A percentile compares a stretch with the other conserved stretches of the same genome.
These are phyloP conservation scores for Microbotryum intermedium DNA, from an alignment of 1,284 basidiomycete genomes.

Conservation along the genomic window DNA sequence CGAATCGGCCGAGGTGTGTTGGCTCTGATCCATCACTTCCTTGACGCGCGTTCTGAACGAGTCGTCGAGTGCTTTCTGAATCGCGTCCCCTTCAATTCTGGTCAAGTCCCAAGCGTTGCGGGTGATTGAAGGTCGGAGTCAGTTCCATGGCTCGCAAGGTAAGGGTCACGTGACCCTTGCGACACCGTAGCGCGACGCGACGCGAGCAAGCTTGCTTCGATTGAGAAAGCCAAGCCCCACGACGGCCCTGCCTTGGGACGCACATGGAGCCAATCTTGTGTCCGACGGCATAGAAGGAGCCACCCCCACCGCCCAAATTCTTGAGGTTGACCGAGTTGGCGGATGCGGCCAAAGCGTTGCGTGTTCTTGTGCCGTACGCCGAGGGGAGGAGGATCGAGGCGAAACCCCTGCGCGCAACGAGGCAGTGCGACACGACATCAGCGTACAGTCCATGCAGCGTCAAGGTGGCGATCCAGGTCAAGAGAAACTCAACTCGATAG, in stretches of 20 bases:
- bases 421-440: background rate
- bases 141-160: no score
- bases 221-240: background rate
- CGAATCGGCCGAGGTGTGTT: conserved; percentile 30
- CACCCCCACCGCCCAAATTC: conserved; percentile 32
- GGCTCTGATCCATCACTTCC: conserved; percentile 36
- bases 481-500: conserved; percentile 9
- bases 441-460: background rate
- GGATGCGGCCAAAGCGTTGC: conserved; percentile 34
- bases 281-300: conserved; percentile 34
- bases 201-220: background rate
- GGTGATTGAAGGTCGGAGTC: no score
- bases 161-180: background rate
- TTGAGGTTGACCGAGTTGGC: conserved; percentile 33
- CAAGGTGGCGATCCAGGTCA: background rate
- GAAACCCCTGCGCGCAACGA: background rate
- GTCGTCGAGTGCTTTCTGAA: conserved; percentile 26
- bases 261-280: conserved; percentile 23
- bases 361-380: conserved; percentile 30
- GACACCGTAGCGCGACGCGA: no score
- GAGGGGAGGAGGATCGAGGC: conserved; percentile 31
- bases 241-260: background rate
- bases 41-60: conserved; percentile 31
- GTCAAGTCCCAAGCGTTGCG: no score
- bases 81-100: conserved; percentile 32